Base-by-base conservation (phyloP, 495 filamentous ascomycete genomes). In the Staphylotrichum longicolle region DNA sequence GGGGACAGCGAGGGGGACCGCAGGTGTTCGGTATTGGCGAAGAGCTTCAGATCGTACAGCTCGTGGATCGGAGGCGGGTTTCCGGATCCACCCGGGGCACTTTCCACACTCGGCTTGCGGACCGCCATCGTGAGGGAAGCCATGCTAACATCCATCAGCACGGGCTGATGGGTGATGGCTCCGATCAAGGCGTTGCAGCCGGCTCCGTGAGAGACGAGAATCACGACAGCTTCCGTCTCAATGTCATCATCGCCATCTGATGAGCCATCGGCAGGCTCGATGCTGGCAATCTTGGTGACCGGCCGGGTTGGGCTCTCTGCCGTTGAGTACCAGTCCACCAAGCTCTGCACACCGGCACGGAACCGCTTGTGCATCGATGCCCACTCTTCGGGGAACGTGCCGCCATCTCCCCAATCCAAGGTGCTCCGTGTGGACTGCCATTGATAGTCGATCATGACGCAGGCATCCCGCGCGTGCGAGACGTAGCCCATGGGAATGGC, bases 151-250 rank as follows among this genome's bases (percentile, higher is more conserved):
- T 98, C 93, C 52, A 94, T 80, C 7, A 99, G 81, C 3, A 93
- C 89, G 0, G 94, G 91, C 63, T 93, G 88, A 56, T 93, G 88
- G 0, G 90, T 95, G 57, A 99, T 78, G 5, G 91, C 91, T 6
- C 93, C 92, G 53, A 98, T 92, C 51, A 99, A 74, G 0, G 94
- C 95, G 75, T 99, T 99, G 74, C 94, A 96, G 52, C 93, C 95
- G 10, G 95, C 95, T n/a, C 93, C 93, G 68, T 99, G 94, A 0
- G 95, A 96, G 54, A 99, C 91, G 11, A 99, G 74, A 35, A 99
- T 81, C n/a, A 99, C 74, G 7, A 98, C 85, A 0, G 89, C 82
- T 66, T 98, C 90, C 5, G 81, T 76, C 32, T 87, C 82, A 3
- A 82, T 76, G 11, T 83, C 78, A 12, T 78, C 75, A 5, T 82